phyloP scores from a whole-genome alignment of 1,284 basidiomycete genomes.

The Leccinum fuscescens region DNA sequence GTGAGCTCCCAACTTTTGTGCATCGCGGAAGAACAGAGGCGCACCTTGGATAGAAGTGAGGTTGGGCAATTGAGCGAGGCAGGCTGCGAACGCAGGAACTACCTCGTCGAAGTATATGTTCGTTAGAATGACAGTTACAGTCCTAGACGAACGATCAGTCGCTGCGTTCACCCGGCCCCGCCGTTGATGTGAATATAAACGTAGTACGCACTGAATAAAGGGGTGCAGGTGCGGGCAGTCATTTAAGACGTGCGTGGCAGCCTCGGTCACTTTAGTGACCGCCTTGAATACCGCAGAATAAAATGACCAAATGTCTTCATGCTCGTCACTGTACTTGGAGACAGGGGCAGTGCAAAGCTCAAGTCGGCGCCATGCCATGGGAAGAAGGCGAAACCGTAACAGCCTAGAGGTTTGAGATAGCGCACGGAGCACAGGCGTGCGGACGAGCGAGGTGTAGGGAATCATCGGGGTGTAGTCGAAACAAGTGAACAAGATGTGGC shows the following conservation, averaged over 20 bases:
- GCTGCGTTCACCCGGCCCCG: neutral
- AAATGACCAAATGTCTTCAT: neutral
- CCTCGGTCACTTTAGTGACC: neutral
- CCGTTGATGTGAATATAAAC: neutral
- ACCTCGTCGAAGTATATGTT: constrained; percentile 12
- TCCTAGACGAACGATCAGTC: constrained; percentile 18
- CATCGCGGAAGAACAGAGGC: neutral
- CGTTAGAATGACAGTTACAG: constrained; percentile 23
- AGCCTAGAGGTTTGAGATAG: constrained; percentile 8
- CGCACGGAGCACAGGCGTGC: constrained; percentile 4
- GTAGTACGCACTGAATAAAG: constrained; percentile 14
- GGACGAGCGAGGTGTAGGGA: neutral
- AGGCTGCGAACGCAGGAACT: constrained; percentile 31
- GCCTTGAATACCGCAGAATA: neutral
- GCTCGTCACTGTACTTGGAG: neutral
- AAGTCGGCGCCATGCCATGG: constrained; percentile 16
- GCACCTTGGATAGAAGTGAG: constrained; percentile 33
- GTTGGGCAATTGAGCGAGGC: constrained; percentile 34
- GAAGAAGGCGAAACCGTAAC: constrained; percentile 13
- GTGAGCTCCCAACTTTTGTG: neutral
- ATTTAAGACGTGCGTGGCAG: neutral
- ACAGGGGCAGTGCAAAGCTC: constrained; percentile 9
- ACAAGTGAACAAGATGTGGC: neutral
- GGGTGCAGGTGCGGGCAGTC: constrained; percentile 6
- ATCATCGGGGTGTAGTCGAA: neutral